These are phyloP conservation scores for Daldinia vernicosa DNA, from an alignment of 495 filamentous ascomycete species.

Conservation along the genomic window DNA sequence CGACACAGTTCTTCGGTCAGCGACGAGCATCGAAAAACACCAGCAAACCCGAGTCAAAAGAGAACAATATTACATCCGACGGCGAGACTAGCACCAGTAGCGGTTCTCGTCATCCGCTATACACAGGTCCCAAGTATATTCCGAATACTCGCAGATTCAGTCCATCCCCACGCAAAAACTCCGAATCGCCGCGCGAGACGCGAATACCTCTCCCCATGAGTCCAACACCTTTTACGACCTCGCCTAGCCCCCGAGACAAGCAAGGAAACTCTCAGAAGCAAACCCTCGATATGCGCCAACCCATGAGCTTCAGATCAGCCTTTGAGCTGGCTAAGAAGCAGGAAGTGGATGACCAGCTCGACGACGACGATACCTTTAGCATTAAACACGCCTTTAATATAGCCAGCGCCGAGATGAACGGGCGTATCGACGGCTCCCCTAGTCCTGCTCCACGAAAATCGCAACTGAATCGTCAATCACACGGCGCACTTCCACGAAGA, in stretches of 20 bases:
- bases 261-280: slow-evolving; percentile 17
- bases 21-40: slow-evolving; percentile 24
- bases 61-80: slow-evolving; percentile 40
- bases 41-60: slow-evolving; percentile 35
- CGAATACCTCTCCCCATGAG: slow-evolving; percentile 52
- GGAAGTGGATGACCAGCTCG: slow-evolving; percentile 39
- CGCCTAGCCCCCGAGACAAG: slow-evolving; percentile 12
- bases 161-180: slow-evolving; percentile 21
- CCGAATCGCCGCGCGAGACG: slow-evolving; percentile 47
- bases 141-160: slow-evolving; percentile 24
- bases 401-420: slow-evolving; percentile 43
- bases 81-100: slow-evolving; percentile 25
- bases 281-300: slow-evolving; percentile 47
- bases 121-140: slow-evolving; percentile 28
- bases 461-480: slow-evolving; percentile 44
- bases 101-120: slow-evolving; percentile 31
- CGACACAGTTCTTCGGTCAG: slow-evolving; percentile 34
- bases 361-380: slow-evolving; percentile 39
- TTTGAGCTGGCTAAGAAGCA: slow-evolving; percentile 55
- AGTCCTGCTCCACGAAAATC: slow-evolving; percentile 57
- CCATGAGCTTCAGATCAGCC: slow-evolving; percentile 52
- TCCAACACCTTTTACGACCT: slow-evolving; percentile 11
- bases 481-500: slow-evolving; percentile 37
- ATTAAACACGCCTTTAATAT: slow-evolving; percentile 43
- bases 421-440: slow-evolving; percentile 54